Evolutionary conservation across 106 monocot species (phyloP).

Genomic region (Posidonia australis): DNA sequence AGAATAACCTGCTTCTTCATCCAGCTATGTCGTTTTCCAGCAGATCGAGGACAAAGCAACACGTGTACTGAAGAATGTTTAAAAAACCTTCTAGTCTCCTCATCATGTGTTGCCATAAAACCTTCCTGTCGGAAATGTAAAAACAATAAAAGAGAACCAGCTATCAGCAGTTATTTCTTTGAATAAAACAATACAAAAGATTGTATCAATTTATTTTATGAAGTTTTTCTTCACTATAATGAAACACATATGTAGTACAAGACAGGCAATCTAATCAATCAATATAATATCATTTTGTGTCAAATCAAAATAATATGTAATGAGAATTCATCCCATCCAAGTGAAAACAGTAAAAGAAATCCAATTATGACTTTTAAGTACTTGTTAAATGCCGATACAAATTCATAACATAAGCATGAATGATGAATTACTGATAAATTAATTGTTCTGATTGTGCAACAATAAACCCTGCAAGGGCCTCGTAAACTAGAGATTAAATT

Average conservation of each 20-base stretch:
- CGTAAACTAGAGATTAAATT: too few relatives aligned
- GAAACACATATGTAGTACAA: too few relatives aligned
- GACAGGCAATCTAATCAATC: too few relatives aligned
- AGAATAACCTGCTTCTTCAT: conserved; percentile 62
- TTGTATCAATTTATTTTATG: too few relatives aligned
- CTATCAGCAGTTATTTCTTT: neutral
- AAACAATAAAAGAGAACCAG: neutral
- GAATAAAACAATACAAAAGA: neutral
- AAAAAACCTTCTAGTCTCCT: conserved; percentile 82
- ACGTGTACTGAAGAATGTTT: conserved; percentile 90
- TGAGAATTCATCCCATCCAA: neutral
- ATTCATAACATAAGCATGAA: too few relatives aligned
- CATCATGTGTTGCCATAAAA: conserved; percentile 72
- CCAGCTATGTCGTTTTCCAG: conserved; percentile 75
- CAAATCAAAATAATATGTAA: neutral
- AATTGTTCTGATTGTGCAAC: too few relatives aligned
- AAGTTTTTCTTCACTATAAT: too few relatives aligned
- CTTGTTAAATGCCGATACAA: neutral
- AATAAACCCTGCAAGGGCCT: too few relatives aligned
- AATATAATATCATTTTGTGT: too few relatives aligned
- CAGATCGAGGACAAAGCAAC: conserved; percentile 85
- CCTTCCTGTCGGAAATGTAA: conserved; percentile 38
- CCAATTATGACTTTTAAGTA: neutral
- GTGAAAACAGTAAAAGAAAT: neutral
- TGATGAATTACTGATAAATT: too few relatives aligned